Evolutionary conservation across 495 filamentous ascomycete species (phyloP).

Genomic region (Oidiodendron maius): DNA sequence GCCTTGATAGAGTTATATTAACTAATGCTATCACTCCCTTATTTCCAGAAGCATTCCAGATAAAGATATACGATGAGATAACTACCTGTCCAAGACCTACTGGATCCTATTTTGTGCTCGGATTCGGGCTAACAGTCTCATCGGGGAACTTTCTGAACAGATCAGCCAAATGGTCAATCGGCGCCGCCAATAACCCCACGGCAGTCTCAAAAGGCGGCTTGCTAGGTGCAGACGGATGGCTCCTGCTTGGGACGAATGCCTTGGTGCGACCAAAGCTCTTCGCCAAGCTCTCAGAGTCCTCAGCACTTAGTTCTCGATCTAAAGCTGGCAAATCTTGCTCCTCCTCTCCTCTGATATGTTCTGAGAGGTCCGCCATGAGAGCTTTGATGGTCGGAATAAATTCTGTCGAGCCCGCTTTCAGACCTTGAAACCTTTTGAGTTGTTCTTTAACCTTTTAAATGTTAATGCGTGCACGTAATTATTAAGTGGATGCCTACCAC

Average conservation of each 20-base stretch:
- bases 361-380: constrained; percentile 43
- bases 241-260: constrained; percentile 43
- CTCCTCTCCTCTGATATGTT: constrained; percentile 61
- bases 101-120: not conserved
- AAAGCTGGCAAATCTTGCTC: constrained; percentile 47
- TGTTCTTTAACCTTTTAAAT: constrained; percentile 64
- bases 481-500: no score
- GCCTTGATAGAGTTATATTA: no score
- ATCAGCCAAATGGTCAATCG: constrained; percentile 45
- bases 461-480: no score
- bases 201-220: constrained; percentile 46
- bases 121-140: constrained; percentile 2
- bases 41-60: no score
- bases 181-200: constrained; percentile 41
- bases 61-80: no score
- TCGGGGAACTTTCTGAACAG: constrained; percentile 41
- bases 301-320: constrained; percentile 36
- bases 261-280: constrained; percentile 53
- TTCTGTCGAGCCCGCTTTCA: constrained; percentile 36
- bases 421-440: constrained; percentile 55
- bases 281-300: constrained; percentile 37
- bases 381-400: constrained; percentile 47
- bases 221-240: constrained; percentile 36
- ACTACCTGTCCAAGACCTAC: no score
- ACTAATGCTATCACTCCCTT: no score